A percentile compares a stretch with the other conserved stretches of the same genome.
These are phyloP conservation scores for Colletotrichum liaoningense DNA, from an alignment of 2,329 filamentous ascomycete species.

Conservation along the genomic window DNA sequence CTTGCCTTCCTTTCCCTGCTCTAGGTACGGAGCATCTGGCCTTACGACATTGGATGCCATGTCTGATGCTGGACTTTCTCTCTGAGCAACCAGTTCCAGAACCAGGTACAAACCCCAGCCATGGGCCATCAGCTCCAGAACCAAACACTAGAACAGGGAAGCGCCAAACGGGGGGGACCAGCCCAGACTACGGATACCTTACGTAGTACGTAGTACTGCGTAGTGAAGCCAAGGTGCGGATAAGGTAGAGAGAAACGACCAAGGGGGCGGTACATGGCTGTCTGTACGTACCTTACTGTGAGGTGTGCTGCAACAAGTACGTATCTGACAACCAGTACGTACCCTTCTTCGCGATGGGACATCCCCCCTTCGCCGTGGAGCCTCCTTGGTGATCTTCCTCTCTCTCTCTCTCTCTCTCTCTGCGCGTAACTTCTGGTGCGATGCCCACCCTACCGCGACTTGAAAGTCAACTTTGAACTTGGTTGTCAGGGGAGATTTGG, in stretches of 20 bases:
- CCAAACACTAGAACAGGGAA: constrained; percentile 16
- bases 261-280: neutral
- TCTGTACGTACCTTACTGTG: neutral
- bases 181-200: constrained; percentile 28
- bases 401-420: neutral
- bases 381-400: constrained; percentile 11
- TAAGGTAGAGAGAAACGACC: constrained; percentile 19
- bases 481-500: constrained; percentile 49
- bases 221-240: constrained; percentile 22
- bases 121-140: neutral
- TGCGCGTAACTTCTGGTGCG: neutral
- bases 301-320: neutral
- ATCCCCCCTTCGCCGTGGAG: neutral
- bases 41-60: neutral
- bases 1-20: neutral
- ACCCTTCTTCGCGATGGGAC: neutral
- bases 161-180: constrained; percentile 28
- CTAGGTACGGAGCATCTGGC: neutral
- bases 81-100: neutral
- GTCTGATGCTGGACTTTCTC: neutral
- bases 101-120: constrained; percentile 4
- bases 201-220: constrained; percentile 31
- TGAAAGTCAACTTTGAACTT: neutral
- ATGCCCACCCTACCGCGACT: neutral
- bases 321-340: neutral